Evolutionary conservation across 2,329 filamentous ascomycete genomes (phyloP).

Genomic region (Pseudogymnoascus sp.): DNA sequence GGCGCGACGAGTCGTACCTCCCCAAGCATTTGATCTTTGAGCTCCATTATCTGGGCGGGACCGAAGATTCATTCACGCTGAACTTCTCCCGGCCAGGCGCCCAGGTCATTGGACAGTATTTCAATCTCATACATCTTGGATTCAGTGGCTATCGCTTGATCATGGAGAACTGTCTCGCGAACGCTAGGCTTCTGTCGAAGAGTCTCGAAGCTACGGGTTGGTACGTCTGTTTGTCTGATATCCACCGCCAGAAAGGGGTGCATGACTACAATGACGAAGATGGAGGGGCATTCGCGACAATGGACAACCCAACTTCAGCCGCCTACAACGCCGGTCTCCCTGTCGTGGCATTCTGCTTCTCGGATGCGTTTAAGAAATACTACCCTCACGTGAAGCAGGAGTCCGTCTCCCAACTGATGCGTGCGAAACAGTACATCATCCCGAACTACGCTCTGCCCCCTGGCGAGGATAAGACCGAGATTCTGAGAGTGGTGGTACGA

Average conservation of each 20-base stretch:
- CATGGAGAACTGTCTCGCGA: constrained; percentile 58
- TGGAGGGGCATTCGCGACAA: constrained; percentile 25
- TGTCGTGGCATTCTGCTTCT: constrained; percentile 58
- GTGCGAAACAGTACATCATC: constrained; percentile 62
- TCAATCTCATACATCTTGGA: constrained; percentile 62
- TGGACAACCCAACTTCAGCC: constrained; percentile 42
- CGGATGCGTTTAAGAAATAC: constrained; percentile 49
- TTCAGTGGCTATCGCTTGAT: constrained; percentile 54
- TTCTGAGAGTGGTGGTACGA: constrained; percentile 57
- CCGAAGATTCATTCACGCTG: constrained; percentile 60
- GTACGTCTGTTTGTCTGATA: constrained; percentile 57
- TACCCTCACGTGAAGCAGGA: constrained; percentile 58
- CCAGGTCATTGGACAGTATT: constrained; percentile 64
- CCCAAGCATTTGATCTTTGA: constrained; percentile 63
- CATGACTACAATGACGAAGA: constrained; percentile 29
- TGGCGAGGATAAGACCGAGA: constrained; percentile 51
- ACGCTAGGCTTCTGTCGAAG: constrained; percentile 55
- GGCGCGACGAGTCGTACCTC: constrained; percentile 55
- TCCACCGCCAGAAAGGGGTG: constrained; percentile 48
- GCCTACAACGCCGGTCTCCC: constrained; percentile 57
- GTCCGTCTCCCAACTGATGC: constrained; percentile 50
- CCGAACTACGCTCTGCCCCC: constrained; percentile 62
- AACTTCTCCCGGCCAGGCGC: constrained; percentile 65
- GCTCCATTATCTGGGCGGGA: constrained; percentile 63
- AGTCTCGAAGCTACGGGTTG: constrained; percentile 56